Evolutionary conservation across 768 basidiomycete species (phyloP).

Genomic region (Mycena epipterygia): DNA sequence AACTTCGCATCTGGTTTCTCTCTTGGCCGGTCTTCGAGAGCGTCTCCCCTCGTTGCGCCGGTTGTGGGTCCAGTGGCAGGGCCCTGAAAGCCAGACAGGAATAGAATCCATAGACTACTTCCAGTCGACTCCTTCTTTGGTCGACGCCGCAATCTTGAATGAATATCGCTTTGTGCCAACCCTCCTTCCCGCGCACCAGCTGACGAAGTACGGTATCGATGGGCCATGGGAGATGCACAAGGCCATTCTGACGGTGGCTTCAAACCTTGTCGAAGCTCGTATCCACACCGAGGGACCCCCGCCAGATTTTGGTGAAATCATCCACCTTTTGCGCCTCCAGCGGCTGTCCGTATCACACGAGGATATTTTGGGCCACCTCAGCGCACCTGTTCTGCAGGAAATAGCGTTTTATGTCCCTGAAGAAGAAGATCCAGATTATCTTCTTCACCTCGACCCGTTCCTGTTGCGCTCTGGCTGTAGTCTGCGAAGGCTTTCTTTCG

Average conservation of each 20-base stretch:
- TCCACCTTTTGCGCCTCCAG: too few relatives aligned
- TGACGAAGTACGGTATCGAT: not conserved
- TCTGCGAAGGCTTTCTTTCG: too few relatives aligned
- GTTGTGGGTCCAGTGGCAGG: not conserved
- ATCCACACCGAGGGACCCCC: not conserved
- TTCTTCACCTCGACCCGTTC: too few relatives aligned
- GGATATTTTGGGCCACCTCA: too few relatives aligned
- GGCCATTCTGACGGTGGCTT: not conserved
- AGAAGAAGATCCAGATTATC: too few relatives aligned
- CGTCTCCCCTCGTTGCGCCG: not conserved
- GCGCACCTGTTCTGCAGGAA: too few relatives aligned
- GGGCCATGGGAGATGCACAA: not conserved
- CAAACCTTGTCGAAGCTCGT: slow-evolving; percentile 10
- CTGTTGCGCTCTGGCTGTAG: too few relatives aligned
- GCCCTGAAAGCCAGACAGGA: not conserved
- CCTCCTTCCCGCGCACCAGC: slow-evolving; percentile 6
- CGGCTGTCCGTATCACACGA: too few relatives aligned
- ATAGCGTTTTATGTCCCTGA: too few relatives aligned
- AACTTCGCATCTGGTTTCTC: too few relatives aligned
- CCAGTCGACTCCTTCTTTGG: not conserved
- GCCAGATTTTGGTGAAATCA: too few relatives aligned
- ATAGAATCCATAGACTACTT: not conserved
- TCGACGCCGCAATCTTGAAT: not conserved
- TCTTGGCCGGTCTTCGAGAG: too few relatives aligned
- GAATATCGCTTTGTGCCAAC: not conserved